A percentile compares a stretch with the other conserved stretches of the same genome.
Evolutionary conservation across 352 stramenopile species (phyloP).

Genomic region (Phytopythium delawarense): DNA sequence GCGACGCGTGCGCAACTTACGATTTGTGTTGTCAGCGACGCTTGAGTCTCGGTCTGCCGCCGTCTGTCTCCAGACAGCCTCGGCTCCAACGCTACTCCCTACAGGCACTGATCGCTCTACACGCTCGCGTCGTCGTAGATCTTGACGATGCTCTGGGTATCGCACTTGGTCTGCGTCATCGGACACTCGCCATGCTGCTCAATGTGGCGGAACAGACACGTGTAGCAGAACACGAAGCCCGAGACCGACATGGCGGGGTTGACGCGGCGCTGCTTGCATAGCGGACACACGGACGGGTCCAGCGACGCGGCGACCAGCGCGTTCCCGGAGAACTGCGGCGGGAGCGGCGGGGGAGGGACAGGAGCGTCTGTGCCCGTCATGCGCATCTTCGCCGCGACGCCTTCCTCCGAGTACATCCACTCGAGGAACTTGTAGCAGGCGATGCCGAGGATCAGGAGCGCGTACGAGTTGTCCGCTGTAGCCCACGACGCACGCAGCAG

Average conservation of each 20-base stretch:
- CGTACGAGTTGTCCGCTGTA: slow-evolving; percentile 77
- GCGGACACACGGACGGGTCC: slow-evolving; percentile 47
- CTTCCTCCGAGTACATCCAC: slow-evolving; percentile 88
- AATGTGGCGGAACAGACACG: slow-evolving; percentile 73
- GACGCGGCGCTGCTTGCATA: slow-evolving; percentile 69
- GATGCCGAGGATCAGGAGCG: slow-evolving; percentile 71
- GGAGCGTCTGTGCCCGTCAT: slow-evolving; percentile 49
- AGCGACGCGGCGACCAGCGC: slow-evolving; percentile 40
- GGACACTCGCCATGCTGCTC: slow-evolving; percentile 68
- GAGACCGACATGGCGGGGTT: slow-evolving; percentile 73
- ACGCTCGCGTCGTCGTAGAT: slow-evolving; percentile 74
- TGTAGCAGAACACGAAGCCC: slow-evolving; percentile 84
- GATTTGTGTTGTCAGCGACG: background rate
- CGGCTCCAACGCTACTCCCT: background rate
- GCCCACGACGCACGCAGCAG: slow-evolving; percentile 55
- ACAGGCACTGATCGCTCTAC: background rate
- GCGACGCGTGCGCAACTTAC: background rate
- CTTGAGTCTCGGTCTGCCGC: background rate
- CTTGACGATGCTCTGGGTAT: slow-evolving; percentile 56
- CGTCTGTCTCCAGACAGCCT: background rate
- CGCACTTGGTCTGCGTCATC: slow-evolving; percentile 74
- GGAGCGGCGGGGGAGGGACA: slow-evolving; percentile 66
- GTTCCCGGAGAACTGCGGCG: slow-evolving; percentile 59
- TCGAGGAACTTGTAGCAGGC: slow-evolving; percentile 84
- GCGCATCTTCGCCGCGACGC: slow-evolving; percentile 49